phyloP scores from a whole-genome alignment of 345 rosid species.

The Aquilaria yunnanensis region DNA sequence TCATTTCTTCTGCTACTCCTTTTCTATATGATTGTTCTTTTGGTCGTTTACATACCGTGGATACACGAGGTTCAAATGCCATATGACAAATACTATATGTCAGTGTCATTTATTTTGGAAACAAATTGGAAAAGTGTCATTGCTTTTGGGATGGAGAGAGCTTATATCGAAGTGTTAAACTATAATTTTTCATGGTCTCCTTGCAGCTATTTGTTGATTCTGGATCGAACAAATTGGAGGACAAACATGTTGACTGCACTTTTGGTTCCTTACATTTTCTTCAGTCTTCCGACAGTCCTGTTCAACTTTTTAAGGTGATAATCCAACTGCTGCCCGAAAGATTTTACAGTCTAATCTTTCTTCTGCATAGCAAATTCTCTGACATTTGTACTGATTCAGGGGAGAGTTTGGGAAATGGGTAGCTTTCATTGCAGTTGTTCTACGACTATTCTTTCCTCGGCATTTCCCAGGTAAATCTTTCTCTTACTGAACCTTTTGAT shows the following conservation, averaged over 20 bases:
- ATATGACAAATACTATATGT: too few species aligned
- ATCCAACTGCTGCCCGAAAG: not conserved
- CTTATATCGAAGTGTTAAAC: too few species aligned
- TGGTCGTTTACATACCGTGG: too few species aligned
- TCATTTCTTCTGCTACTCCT: too few species aligned
- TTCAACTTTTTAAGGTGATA: constrained; percentile 71
- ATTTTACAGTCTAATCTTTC: too few species aligned
- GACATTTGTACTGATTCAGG: constrained; percentile 21
- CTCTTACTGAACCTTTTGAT: constrained; percentile 1
- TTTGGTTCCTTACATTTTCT: constrained; percentile 79
- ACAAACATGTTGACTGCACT: constrained; percentile 90
- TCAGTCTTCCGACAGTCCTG: constrained; percentile 65
- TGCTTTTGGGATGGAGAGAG: too few species aligned
- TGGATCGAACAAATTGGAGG: constrained; percentile 96
- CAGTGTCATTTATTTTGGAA: too few species aligned
- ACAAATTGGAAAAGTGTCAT: too few species aligned
- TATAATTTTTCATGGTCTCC: too few species aligned
- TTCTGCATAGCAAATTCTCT: not conserved
- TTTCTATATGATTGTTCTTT: too few species aligned
- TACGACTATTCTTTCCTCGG: constrained; percentile 73
- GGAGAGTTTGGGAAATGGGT: constrained; percentile 92
- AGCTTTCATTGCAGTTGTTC: constrained; percentile 64
- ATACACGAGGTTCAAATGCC: too few species aligned
- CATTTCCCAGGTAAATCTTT: constrained; percentile 60
- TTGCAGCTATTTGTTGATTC: constrained; percentile 69